These are phyloP conservation scores for Dactylellina haptotyla DNA, from an alignment of 2,329 filamentous ascomycete genomes.

Conservation along the genomic window DNA sequence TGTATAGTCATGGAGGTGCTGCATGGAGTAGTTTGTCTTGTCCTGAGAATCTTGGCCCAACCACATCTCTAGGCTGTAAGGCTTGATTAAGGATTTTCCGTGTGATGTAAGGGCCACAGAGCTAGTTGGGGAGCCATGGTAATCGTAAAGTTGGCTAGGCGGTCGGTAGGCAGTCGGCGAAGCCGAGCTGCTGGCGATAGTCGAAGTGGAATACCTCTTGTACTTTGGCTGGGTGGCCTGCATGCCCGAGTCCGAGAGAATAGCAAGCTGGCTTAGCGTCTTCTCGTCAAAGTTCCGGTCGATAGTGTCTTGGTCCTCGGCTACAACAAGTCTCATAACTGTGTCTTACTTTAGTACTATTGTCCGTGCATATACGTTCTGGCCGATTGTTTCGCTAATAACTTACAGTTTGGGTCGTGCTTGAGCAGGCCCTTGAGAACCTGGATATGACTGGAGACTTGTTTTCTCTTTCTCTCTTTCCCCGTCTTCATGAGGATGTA, in stretches of 20 bases:
- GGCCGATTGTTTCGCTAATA: background rate
- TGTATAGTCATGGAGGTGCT: conserved; percentile 57
- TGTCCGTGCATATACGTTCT: conserved; percentile 29
- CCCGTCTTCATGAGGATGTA: conserved; percentile 68
- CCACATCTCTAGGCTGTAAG: conserved; percentile 56
- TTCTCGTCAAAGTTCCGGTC: conserved; percentile 53
- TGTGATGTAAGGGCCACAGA: conserved; percentile 28
- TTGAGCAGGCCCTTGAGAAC: conserved; percentile 75
- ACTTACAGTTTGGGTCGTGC: conserved; percentile 72
- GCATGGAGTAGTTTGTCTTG: conserved; percentile 48
- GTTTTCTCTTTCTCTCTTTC: conserved; percentile 67
- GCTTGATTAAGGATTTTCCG: conserved; percentile 48
- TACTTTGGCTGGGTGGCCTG: conserved; percentile 43
- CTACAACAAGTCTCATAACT: conserved; percentile 54
- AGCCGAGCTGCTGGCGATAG: conserved; percentile 48
- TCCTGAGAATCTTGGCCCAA: conserved; percentile 53
- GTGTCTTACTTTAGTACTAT: conserved; percentile 41
- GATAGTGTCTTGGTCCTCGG: conserved; percentile 52
- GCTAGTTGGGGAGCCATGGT: conserved; percentile 41
- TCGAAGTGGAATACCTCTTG: conserved; percentile 50
- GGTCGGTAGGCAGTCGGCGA: conserved; percentile 45
- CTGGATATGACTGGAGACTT: conserved; percentile 77
- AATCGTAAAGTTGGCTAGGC: conserved; percentile 46
- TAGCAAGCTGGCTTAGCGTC: conserved; percentile 51
- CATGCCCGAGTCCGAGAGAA: conserved; percentile 41